These are phyloP conservation scores for Rhododendron ferrugineum DNA, from an alignment of 148 eudicot genomes.

Conservation along the genomic window DNA sequence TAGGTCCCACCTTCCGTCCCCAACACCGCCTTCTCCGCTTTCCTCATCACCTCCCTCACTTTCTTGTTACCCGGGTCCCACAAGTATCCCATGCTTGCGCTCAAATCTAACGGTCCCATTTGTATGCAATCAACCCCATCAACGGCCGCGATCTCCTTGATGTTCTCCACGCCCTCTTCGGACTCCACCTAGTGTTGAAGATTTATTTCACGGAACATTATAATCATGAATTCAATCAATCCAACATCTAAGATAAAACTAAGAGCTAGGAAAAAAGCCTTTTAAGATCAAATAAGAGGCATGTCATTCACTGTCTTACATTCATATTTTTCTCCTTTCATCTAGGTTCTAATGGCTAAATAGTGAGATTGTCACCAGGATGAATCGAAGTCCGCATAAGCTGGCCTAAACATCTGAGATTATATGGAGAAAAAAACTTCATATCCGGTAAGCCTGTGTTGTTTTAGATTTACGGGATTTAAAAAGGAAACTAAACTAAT, in stretches of 20 bases:
- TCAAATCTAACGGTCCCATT: constrained; percentile 88
- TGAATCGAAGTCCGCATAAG: too few relatives aligned
- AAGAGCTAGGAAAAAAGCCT: neutral
- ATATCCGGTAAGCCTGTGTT: too few relatives aligned
- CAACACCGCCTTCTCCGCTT: constrained; percentile 52
- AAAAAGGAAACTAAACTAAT: too few relatives aligned
- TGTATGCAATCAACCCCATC: constrained; percentile 85
- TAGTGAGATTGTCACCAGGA: neutral
- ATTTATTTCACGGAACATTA: neutral
- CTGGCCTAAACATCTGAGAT: too few relatives aligned
- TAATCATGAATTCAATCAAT: neutral
- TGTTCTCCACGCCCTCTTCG: constrained; percentile 42
- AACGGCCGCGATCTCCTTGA: constrained; percentile 66
- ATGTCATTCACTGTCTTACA: neutral
- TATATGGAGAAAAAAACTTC: too few relatives aligned
- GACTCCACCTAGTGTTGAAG: constrained; percentile 40
- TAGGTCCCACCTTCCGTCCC: constrained; percentile 30
- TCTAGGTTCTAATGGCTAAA: neutral
- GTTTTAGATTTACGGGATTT: too few relatives aligned
- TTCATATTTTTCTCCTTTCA: neutral
- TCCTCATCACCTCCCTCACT: constrained; percentile 55
- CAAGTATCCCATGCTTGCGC: constrained; percentile 78
- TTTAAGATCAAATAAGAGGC: neutral
- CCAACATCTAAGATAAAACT: neutral
- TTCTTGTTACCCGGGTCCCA: constrained; percentile 90